Conservation (phyloP, 2,329 filamentous ascomycete species). For the Cercospora citrullina region DNA sequence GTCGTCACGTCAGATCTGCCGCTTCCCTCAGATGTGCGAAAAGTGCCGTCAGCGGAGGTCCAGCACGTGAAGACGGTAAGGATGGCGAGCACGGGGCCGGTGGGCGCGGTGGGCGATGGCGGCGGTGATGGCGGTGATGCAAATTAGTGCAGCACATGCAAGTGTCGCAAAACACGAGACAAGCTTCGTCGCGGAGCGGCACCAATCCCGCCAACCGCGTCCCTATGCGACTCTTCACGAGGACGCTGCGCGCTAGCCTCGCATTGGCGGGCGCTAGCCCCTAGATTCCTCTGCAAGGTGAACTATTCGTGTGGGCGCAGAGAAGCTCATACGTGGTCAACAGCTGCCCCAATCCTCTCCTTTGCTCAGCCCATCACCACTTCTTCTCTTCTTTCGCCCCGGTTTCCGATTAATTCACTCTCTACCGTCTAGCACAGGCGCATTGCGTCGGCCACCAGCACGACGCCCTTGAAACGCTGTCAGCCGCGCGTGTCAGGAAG, state of each 20-base stretch:
- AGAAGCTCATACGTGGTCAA: constrained; percentile 3
- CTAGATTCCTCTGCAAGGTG: background rate
- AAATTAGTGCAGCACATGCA: background rate
- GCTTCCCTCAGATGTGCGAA: background rate
- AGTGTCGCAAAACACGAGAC: background rate
- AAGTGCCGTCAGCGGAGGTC: background rate
- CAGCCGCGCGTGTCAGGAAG: background rate
- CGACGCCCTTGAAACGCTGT: constrained; percentile 1
- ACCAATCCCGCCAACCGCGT: background rate
- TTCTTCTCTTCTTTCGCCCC: constrained; percentile 2
- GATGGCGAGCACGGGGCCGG: background rate
- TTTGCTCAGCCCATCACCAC: background rate
- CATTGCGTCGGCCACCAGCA: background rate
- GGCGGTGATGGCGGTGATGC: background rate
- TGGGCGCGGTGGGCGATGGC: background rate
- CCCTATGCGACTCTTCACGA: background rate
- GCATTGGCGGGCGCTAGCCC: background rate
- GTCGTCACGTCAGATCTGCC: constrained; percentile 5
- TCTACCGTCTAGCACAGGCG: background rate
- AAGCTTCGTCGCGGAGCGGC: background rate
- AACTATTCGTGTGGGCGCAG: background rate
- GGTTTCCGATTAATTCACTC: background rate
- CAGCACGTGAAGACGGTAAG: background rate
- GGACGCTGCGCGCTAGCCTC: background rate
- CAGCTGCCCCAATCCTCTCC: background rate